Evolutionary conservation across 139 green algal species (phyloP).

Genomic region (Coelastrella sp.): DNA sequence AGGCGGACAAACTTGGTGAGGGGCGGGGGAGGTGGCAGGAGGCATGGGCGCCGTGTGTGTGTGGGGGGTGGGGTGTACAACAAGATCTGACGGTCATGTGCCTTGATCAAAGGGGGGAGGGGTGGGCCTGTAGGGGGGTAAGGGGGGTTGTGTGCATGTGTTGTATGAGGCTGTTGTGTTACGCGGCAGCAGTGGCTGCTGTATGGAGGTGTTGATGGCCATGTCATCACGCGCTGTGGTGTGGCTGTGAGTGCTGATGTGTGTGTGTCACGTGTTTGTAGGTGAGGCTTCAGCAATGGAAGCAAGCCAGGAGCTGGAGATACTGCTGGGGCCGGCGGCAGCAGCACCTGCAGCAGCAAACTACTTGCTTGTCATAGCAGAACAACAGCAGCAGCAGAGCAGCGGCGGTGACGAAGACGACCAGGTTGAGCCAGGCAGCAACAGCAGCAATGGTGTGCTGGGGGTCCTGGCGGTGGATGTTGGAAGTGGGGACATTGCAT

Average conservation of each 20-base stretch:
- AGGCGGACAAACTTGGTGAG: conserved; percentile 64
- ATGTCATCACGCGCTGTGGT: background rate
- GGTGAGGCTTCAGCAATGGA: conserved; percentile 52
- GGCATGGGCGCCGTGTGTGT: background rate
- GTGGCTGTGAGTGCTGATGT: background rate
- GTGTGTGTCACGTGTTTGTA: background rate
- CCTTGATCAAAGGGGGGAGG: background rate
- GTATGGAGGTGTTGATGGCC: background rate
- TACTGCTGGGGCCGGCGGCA: background rate
- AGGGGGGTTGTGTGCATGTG: background rate
- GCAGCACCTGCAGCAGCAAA: conserved; percentile 12
- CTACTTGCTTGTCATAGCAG: conserved; percentile 46
- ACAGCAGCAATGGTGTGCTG: conserved; percentile 43
- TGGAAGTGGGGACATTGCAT: conserved; percentile 77
- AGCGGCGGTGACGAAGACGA: background rate
- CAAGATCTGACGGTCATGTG: background rate
- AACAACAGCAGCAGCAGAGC: conserved; percentile 40
- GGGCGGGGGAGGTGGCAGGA: background rate
- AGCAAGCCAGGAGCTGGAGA: conserved; percentile 44
- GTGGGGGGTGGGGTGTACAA: background rate
- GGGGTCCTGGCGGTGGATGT: conserved; percentile 86
- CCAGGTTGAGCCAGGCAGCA: background rate
- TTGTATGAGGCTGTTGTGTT: background rate
- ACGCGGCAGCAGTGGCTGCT: too few species aligned
- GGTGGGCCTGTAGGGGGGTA: background rate